Percentiles rank a stretch among this genome's conserved stretches.
Conservation (phyloP, 306 rosid genomes). For the Geum urbanum region DNA sequence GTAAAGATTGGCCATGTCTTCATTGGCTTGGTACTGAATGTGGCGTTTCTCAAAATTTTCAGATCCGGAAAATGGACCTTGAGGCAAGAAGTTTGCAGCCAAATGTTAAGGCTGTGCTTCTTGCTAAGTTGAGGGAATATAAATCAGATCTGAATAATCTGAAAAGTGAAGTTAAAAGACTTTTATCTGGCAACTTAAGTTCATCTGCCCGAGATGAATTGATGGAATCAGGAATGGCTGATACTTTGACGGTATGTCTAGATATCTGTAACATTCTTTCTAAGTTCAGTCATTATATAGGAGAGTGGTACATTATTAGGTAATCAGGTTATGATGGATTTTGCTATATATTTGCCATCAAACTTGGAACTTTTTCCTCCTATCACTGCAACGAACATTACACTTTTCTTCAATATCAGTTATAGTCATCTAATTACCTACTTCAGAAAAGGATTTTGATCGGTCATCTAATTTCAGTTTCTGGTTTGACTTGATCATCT, state of each 20-base stretch:
- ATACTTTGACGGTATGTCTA: constrained; percentile 68
- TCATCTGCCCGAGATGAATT: constrained; percentile 82
- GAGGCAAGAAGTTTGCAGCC: constrained; percentile 97
- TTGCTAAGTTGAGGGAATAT: constrained; percentile 88
- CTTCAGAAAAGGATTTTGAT: background rate
- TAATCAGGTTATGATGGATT: background rate
- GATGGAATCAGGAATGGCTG: constrained; percentile 96
- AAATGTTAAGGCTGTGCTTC: constrained; percentile 67
- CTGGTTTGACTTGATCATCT: constrained; percentile 1
- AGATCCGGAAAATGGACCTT: constrained; percentile 90
- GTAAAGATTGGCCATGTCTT: constrained; percentile 20
- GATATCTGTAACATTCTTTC: background rate
- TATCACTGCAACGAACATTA: background rate
- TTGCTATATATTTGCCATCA: background rate
- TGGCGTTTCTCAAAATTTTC: constrained; percentile 26
- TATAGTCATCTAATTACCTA: background rate
- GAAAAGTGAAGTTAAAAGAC: constrained; percentile 75
- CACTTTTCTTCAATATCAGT: background rate
- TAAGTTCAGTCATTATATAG: background rate
- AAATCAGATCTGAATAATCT: constrained; percentile 91
- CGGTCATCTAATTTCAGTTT: background rate
- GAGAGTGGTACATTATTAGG: background rate
- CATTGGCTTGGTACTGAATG: constrained; percentile 14
- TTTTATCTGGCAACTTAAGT: constrained; percentile 60
- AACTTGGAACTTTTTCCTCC: background rate